Percentiles rank a stretch among this genome's conserved stretches.
Evolutionary conservation across 2,329 filamentous ascomycete species (phyloP).

Genomic region (Talaromyces sp.): DNA sequence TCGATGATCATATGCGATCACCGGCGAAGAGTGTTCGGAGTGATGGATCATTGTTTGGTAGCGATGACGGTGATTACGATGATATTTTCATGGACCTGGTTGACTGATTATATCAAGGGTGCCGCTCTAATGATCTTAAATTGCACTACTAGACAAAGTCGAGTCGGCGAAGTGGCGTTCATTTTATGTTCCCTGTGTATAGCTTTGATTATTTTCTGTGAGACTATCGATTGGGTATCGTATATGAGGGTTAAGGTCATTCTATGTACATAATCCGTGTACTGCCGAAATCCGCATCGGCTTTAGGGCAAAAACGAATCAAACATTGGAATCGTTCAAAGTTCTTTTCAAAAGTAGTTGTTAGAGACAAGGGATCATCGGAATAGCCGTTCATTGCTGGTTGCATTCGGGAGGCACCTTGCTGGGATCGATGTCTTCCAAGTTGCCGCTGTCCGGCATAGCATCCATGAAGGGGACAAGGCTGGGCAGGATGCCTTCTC

Average conservation of each 20-base stretch:
- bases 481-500: conserved; percentile 22
- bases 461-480: conserved; percentile 58
- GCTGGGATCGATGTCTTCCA: conserved; percentile 29
- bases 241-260: conserved; percentile 12
- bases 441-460: conserved; percentile 69
- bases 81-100: conserved; percentile 63
- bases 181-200: conserved; percentile 2
- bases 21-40: conserved; percentile 13
- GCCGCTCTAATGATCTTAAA: background rate
- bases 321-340: background rate
- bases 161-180: background rate
- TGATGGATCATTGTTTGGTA: conserved; percentile 25
- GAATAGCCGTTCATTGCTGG: conserved; percentile 49
- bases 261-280: conserved; percentile 11
- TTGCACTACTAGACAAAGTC: background rate
- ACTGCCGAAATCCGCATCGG: background rate
- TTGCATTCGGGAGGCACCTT: conserved; percentile 58
- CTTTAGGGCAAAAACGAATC: background rate
- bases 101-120: conserved; percentile 33
- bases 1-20: conserved; percentile 1
- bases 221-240: conserved; percentile 15
- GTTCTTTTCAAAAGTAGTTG: background rate
- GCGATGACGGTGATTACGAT: conserved; percentile 59
- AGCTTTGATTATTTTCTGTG: background rate
- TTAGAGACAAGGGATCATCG: background rate